Evolutionary conservation across 345 rosid species (phyloP), one percentile per base, ranked within the genome.

Genomic region (Gossypium anomalum): DNA sequence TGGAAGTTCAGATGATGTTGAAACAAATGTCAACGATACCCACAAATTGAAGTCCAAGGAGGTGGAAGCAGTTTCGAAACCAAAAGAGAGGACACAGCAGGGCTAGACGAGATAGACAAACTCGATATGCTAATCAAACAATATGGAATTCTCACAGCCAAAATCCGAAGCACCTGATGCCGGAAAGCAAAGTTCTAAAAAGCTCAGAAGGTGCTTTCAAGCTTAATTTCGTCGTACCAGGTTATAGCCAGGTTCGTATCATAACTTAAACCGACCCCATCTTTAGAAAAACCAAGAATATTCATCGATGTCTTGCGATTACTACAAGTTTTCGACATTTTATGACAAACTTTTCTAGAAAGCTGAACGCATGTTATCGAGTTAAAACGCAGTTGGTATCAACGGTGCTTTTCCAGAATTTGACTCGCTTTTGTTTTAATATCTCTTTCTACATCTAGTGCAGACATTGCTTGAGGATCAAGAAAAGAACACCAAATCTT

Each of bases 101-200:
- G 87, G 27, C 64, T 72, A 56, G 97, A 89, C 14, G 85, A 64
- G 13, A 81, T 75, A 1, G 97, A 91, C 81, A 87, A 85, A 75
- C 92, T 91, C 1, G 98, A 95, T 78, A 47, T 81, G 82, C 75
- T 91, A 84, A 86, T 91, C 8, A 90, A 91, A 77, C 86, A 80
- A 71, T 91, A 94, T 80, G 86, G 73, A 91, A 82, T 93, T 87
- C 81, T 78, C 92, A 1, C 89, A 80, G 76, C 89, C 68, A 19
- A 80, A 75, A 69, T 83, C 87, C 49, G 79, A 84, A 75, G 84
- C 79, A 81, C 16, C 78, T 1, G 86, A 80, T 0, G 81, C 86
- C 7, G 79, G 64, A 59, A 88, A 81, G 67, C 85, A 83, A 59
- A 82, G 84, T 48, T 78, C 86, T 7, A 86, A 81, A 45, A 83